phyloP scores from a whole-genome alignment of 768 basidiomycete species.

The Trametes coccinea region DNA sequence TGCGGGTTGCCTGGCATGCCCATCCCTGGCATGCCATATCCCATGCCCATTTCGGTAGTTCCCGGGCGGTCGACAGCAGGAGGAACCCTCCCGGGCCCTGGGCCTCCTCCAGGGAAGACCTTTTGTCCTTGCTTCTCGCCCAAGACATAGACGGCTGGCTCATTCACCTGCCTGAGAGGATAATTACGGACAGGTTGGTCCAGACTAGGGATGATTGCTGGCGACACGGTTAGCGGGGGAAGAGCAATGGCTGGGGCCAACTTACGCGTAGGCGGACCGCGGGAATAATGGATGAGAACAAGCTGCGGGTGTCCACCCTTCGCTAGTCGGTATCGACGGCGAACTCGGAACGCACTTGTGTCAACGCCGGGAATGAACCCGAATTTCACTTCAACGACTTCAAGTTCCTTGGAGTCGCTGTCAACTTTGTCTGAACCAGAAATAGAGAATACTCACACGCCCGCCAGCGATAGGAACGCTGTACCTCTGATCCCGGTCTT shows the following conservation, averaged over 20 bases:
- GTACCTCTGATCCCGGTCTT: slow-evolving; percentile 69
- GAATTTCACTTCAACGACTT: slow-evolving; percentile 69
- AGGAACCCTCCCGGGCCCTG: slow-evolving; percentile 9
- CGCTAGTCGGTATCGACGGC: slow-evolving; percentile 68
- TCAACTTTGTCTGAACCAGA: background rate
- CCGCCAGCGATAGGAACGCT: slow-evolving; percentile 48
- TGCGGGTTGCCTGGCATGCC: slow-evolving; percentile 41
- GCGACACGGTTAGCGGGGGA: slow-evolving; percentile 10
- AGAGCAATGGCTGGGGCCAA: slow-evolving; percentile 15
- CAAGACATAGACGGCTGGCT: slow-evolving; percentile 66
- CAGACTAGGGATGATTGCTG: slow-evolving; percentile 61
- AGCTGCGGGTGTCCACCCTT: slow-evolving; percentile 76
- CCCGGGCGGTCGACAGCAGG: slow-evolving; percentile 11
- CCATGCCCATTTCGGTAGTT: slow-evolving; percentile 18
- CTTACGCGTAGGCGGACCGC: slow-evolving; percentile 64
- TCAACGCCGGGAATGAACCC: slow-evolving; percentile 79
- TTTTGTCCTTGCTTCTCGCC: slow-evolving; percentile 78
- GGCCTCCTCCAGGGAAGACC: slow-evolving; percentile 32
- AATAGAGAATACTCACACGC: slow-evolving; percentile 49
- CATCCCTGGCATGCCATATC: slow-evolving; percentile 18
- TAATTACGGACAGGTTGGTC: slow-evolving; percentile 68
- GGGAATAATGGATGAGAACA: slow-evolving; percentile 75
- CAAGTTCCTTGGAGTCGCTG: slow-evolving; percentile 59
- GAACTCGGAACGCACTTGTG: slow-evolving; percentile 60
- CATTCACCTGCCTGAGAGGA: slow-evolving; percentile 66